phyloP scores from a whole-genome alignment of 2,329 filamentous ascomycete genomes.

The Botrytis galanthina region DNA sequence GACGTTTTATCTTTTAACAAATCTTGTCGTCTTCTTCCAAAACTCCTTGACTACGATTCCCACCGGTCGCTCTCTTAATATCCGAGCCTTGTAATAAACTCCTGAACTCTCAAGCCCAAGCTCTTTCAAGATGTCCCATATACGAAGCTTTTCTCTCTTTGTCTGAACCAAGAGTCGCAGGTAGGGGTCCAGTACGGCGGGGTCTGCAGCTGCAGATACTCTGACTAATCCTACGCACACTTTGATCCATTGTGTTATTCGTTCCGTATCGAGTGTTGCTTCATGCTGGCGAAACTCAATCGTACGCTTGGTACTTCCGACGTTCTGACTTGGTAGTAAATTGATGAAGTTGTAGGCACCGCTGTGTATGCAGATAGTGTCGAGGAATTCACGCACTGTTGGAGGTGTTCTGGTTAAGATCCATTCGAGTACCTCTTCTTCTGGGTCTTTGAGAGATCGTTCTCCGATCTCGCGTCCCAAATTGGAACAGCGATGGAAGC shows the following conservation, averaged over 20 bases:
- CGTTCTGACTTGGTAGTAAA: neutral
- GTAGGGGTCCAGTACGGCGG: neutral
- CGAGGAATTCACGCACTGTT: neutral
- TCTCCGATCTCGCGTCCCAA: neutral
- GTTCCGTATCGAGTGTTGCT: conserved; percentile 24
- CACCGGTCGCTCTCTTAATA: neutral
- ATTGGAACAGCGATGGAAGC: neutral
- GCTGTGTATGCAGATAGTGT: neutral
- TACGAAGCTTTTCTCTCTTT: neutral
- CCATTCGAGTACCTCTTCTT: neutral
- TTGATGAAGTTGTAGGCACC: conserved; percentile 14
- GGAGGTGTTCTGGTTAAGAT: neutral
- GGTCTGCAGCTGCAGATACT: neutral
- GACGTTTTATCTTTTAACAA: neutral
- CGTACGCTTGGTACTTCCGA: conserved; percentile 21
- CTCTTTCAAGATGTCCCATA: neutral
- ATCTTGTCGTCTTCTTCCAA: neutral
- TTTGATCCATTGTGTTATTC: conserved; percentile 27
- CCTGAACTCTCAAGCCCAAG: neutral
- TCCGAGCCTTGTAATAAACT: neutral
- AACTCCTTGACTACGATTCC: neutral
- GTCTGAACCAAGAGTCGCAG: neutral
- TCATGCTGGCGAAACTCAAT: conserved; percentile 36
- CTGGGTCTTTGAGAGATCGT: neutral
- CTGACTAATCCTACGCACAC: conserved; percentile 24